phyloP scores from a whole-genome alignment of 73 alveolate species.

The Paramecium bursaria region DNA sequence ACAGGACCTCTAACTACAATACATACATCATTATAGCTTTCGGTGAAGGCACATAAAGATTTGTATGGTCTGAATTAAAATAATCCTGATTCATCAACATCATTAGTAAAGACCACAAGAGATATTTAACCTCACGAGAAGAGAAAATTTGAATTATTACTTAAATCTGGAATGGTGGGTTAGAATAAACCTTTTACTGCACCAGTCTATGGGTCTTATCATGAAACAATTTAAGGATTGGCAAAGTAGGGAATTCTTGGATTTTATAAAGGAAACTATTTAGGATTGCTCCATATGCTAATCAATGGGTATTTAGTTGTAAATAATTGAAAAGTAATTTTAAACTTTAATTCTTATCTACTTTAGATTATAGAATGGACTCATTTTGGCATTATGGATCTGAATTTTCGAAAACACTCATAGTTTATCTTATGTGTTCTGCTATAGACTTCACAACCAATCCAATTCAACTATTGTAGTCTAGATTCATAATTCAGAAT shows the following conservation, averaged over 20 bases:
- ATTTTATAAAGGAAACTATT: conserved; percentile 77
- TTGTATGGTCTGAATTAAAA: conserved; percentile 74
- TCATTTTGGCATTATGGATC: conserved; percentile 36
- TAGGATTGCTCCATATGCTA: conserved; percentile 64
- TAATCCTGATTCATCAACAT: conserved; percentile 28
- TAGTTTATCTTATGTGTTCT: conserved; percentile 22
- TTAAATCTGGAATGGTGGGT: conserved; percentile 63
- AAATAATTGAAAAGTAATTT: conserved; percentile 4
- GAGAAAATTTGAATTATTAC: conserved; percentile 63
- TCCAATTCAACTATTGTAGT: conserved; percentile 74
- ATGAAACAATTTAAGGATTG: conserved; percentile 73
- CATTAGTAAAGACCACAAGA: conserved; percentile 59
- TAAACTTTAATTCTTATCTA: not conserved
- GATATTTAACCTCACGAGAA: conserved; percentile 59
- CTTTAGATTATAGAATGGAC: conserved; percentile 12
- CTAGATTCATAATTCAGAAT: conserved; percentile 78
- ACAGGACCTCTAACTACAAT: conserved; percentile 73
- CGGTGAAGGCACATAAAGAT: conserved; percentile 76
- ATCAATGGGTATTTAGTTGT: not conserved
- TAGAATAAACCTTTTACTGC: conserved; percentile 77
- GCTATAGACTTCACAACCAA: conserved; percentile 69
- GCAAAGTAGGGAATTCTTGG: conserved; percentile 78
- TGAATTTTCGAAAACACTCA: not conserved
- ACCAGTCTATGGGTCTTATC: conserved; percentile 74
- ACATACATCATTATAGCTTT: conserved; percentile 75